Conservation (phyloP, 2,329 filamentous ascomycete genomes). For the Orbilia ellipsospora region DNA sequence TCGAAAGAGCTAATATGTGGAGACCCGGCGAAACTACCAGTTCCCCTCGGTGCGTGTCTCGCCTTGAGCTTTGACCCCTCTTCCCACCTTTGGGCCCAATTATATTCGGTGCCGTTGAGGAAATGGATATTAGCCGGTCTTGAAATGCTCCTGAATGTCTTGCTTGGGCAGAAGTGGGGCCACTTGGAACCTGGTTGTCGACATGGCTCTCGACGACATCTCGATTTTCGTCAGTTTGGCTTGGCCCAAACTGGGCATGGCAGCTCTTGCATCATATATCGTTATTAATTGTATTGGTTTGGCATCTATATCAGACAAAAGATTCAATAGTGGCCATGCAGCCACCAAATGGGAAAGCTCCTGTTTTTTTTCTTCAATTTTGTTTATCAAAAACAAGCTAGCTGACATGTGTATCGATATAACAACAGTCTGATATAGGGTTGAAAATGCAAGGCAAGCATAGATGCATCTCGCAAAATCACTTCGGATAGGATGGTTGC, state of each 20-base stretch:
- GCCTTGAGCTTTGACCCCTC: slow-evolving; percentile 49
- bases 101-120: slow-evolving; percentile 26
- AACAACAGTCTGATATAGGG: slow-evolving; percentile 24
- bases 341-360: slow-evolving; percentile 8
- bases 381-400: too few species aligned
- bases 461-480: slow-evolving; percentile 25
- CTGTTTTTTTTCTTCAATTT: slow-evolving; percentile 1
- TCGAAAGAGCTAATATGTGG: slow-evolving; percentile 31
- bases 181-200: slow-evolving; percentile 4
- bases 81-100: slow-evolving; percentile 20
- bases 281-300: slow-evolving; percentile 16
- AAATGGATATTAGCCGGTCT: not conserved
- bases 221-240: slow-evolving; percentile 32
- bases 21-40: slow-evolving; percentile 22
- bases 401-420: slow-evolving; percentile 15
- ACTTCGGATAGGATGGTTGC: slow-evolving; percentile 17
- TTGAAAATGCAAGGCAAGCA: slow-evolving; percentile 30
- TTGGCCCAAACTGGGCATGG: slow-evolving; percentile 3
- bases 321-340: slow-evolving; percentile 16
- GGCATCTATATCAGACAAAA: slow-evolving; percentile 42
- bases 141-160: not conserved
- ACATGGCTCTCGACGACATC: slow-evolving; percentile 37
- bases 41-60: slow-evolving; percentile 3
- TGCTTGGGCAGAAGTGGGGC: slow-evolving; percentile 13
- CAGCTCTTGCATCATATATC: slow-evolving; percentile 46